These are phyloP conservation scores for Daedalea quercina DNA, from an alignment of 768 basidiomycete species.

Conservation along the genomic window DNA sequence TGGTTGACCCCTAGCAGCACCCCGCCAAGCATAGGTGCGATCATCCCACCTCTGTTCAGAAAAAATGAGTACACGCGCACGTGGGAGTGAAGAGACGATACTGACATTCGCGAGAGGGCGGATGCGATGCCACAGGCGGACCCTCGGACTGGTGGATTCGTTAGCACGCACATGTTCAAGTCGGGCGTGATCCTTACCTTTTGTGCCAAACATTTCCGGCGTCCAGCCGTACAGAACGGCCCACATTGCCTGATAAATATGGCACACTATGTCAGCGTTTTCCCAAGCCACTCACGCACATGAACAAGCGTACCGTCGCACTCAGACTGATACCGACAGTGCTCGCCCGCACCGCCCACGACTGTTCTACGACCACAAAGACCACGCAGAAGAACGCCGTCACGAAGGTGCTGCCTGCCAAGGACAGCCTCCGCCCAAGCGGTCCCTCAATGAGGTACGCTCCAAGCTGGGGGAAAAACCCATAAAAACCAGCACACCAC, in stretches of 20 bases:
- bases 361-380: slow-evolving; percentile 55
- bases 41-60: slow-evolving; percentile 71
- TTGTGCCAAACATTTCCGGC: slow-evolving; percentile 80
- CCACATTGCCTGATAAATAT: slow-evolving; percentile 59
- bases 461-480: slow-evolving; percentile 49
- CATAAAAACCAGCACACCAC: not conserved
- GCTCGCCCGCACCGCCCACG: slow-evolving; percentile 54
- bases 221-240: slow-evolving; percentile 89
- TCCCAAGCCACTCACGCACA: too few relatives aligned
- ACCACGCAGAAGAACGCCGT: slow-evolving; percentile 70
- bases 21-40: slow-evolving; percentile 78
- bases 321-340: slow-evolving; percentile 75
- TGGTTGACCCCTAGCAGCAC: slow-evolving; percentile 57
- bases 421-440: slow-evolving; percentile 63
- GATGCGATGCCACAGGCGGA: slow-evolving; percentile 83
- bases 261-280: slow-evolving; percentile 1
- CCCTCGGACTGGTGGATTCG: slow-evolving; percentile 33
- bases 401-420: slow-evolving; percentile 68
- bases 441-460: slow-evolving; percentile 72
- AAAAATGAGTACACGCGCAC: not conserved
- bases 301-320: slow-evolving; percentile 62
- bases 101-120: slow-evolving; percentile 73
- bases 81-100: slow-evolving; percentile 5
- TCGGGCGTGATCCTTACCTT: slow-evolving; percentile 36
- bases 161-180: not conserved